Base-by-base conservation (phyloP, 2,329 filamentous ascomycete species). In the Fonsecaea monophora region DNA sequence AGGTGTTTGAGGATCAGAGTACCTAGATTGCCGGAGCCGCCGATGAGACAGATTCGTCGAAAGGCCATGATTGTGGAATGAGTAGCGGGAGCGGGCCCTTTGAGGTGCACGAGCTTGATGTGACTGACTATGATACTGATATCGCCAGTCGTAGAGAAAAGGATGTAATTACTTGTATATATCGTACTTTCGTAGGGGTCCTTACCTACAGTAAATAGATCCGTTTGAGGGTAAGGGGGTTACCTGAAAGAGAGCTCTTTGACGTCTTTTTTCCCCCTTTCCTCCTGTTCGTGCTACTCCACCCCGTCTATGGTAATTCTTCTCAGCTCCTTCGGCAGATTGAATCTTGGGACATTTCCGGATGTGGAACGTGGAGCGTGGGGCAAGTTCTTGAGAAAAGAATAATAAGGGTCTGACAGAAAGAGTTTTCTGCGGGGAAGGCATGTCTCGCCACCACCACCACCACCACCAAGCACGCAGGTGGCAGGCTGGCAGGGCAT, bases 11-110 rank as follows among this genome's bases (percentile, higher is more conserved):
- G 62, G 60, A 70, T 68, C 18, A 65, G 40, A 35, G 13, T 65
- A 13, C 69, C 69, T 4, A 71, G 56, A 38, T 70, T 70, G 9
- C 69, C 69, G 2, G 67, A 57, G 34, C 61, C 69, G 40, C 69
- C 69, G 62, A 68, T 70, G 4, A 71, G 40, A 38, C 65, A 64
- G 25, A 70, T 57, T 9, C 55, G 45, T 1, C 63, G 57, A 32
- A 70, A 60, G 10, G 68, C 35, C 65, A 68, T 68, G 9, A n/a
- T 55, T 25, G 25, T 25, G 25, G 2, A 25, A 25, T 25, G 25
- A 25, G 25, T 2, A 2, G 25, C 25, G 25, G 25, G 25, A 25
- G 25, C 25, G 25, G 2, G 25, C 25, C 25, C 2, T 15, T 25
- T 18, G 32, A 30, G 25, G 3, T 18, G 8, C 37, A 4, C 12